Evolutionary conservation across 2,329 filamentous ascomycete genomes (phyloP).

Genomic region (Aspergillus amoenus): DNA sequence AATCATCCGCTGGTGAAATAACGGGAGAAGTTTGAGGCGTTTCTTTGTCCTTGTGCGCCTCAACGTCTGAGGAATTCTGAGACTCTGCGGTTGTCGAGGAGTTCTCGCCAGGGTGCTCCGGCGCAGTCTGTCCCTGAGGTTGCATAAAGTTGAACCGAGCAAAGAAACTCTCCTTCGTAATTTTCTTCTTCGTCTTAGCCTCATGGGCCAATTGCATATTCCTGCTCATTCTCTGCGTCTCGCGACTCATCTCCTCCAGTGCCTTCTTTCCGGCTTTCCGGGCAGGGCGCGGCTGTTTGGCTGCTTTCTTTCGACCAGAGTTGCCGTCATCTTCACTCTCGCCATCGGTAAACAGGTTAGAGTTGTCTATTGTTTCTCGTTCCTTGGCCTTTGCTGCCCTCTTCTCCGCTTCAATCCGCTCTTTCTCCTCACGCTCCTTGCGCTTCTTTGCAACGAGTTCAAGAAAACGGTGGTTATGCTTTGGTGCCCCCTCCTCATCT

Average conservation of each 20-base stretch:
- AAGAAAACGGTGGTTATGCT: conserved; percentile 61
- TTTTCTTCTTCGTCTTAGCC: conserved; percentile 86
- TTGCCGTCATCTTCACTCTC: conserved; percentile 62
- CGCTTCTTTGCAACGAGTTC: conserved; percentile 73
- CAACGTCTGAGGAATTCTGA: conserved; percentile 42
- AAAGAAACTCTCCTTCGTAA: conserved; percentile 78
- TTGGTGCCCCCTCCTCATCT: conserved; percentile 22
- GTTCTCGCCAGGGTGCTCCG: conserved; percentile 27
- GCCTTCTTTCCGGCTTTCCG: conserved; percentile 94
- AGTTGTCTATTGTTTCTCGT: conserved; percentile 34
- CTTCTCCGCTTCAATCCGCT: conserved; percentile 54
- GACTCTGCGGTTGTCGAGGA: conserved; percentile 53
- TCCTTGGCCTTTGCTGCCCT: conserved; percentile 34
- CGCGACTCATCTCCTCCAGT: conserved; percentile 88
- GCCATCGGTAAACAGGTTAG: conserved; percentile 49
- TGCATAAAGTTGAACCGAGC: conserved; percentile 75
- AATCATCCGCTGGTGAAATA: conserved; percentile 9
- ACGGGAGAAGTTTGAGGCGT: conserved; percentile 72
- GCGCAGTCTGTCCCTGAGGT: conserved; percentile 30
- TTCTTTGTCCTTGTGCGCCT: conserved; percentile 48
- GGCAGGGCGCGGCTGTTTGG: conserved; percentile 64
- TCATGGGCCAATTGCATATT: conserved; percentile 91
- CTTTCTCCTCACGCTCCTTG: conserved; percentile 66
- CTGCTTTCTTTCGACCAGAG: conserved; percentile 64
- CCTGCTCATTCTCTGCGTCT: conserved; percentile 86